Percentiles rank a stretch among this genome's conserved stretches.
These are phyloP conservation scores for Solanum chaucha DNA, from an alignment of 257 asterid genomes.

Conservation along the genomic window DNA sequence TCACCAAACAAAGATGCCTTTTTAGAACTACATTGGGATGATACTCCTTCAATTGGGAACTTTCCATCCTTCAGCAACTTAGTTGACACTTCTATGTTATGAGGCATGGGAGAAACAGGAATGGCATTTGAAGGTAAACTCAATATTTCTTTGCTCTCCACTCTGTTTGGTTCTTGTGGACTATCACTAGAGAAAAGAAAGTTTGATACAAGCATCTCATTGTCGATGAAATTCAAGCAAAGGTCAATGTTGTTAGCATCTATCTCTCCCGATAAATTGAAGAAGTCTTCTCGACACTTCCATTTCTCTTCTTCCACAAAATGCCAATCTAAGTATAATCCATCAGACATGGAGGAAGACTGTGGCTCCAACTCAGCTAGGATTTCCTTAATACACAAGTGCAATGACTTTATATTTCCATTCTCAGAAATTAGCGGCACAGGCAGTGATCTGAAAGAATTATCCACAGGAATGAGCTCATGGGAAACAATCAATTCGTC, in stretches of 20 bases:
- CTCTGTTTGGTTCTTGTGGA: constrained; percentile 20
- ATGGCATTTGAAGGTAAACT: constrained; percentile 18
- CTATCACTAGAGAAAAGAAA: constrained; percentile 54
- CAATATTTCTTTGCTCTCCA: constrained; percentile 32
- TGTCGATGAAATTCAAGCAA: constrained; percentile 25
- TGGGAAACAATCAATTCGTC: constrained; percentile 56
- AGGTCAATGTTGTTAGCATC: constrained; percentile 31
- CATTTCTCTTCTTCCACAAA: constrained; percentile 50
- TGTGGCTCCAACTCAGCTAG: constrained; percentile 46
- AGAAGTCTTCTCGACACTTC: constrained; percentile 23
- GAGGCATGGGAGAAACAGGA: constrained; percentile 17
- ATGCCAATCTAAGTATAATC: constrained; percentile 86
- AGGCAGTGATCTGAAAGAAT: constrained; percentile 71
- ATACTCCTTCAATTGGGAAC: constrained; percentile 18
- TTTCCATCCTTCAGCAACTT: constrained; percentile 23
- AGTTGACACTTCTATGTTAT: constrained; percentile 23
- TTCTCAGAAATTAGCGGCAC: constrained; percentile 53
- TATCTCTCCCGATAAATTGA: constrained; percentile 38
- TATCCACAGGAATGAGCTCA: constrained; percentile 75
- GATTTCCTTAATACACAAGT: constrained; percentile 34
- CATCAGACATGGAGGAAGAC: constrained; percentile 60
- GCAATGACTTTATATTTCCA: constrained; percentile 30
- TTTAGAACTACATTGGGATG: constrained; percentile 22
- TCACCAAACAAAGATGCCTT: constrained; percentile 35
- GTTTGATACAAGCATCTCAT: constrained; percentile 30